phyloP scores from a whole-genome alignment of 768 basidiomycete genomes.

The Phylloporus sp. region DNA sequence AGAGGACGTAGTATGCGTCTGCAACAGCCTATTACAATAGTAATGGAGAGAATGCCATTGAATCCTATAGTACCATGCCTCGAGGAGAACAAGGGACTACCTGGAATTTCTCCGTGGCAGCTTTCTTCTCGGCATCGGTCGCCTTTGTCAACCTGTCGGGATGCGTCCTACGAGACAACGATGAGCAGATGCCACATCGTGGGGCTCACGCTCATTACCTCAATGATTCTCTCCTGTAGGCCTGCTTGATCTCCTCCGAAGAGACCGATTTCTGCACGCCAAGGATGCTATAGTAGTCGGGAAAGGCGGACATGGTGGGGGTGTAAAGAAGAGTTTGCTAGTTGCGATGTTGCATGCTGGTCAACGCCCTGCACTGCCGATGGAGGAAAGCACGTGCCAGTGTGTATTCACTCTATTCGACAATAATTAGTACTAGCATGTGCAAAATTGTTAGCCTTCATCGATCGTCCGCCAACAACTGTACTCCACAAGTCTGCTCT shows the following conservation, averaged over 20 bases:
- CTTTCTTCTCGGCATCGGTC: conserved; percentile 61
- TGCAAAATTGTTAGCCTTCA: not conserved
- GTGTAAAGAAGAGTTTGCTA: conserved; percentile 7
- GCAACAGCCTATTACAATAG: conserved; percentile 55
- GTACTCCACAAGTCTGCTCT: conserved; percentile 9
- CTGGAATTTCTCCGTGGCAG: conserved; percentile 83
- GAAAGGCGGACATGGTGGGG: conserved; percentile 63
- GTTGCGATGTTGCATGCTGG: conserved; percentile 12
- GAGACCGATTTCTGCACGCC: conserved; percentile 50
- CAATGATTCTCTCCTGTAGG: conserved; percentile 76
- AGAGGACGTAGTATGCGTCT: conserved; percentile 92
- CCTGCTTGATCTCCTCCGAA: conserved; percentile 66
- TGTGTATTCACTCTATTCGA: no score
- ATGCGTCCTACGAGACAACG: conserved; percentile 58
- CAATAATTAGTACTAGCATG: no score
- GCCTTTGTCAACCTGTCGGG: conserved; percentile 78
- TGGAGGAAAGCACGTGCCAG: conserved; percentile 17
- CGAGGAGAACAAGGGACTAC: conserved; percentile 30
- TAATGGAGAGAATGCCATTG: not conserved
- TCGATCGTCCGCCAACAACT: conserved; percentile 18
- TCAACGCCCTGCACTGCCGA: conserved; percentile 1
- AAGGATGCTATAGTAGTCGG: conserved; percentile 74
- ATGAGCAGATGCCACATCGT: conserved; percentile 9
- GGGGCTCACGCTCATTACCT: conserved; percentile 36
- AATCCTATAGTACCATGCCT: not conserved